A percentile compares a stretch with the other conserved stretches of the same genome.
These are phyloP conservation scores for Colletotrichum acutatum DNA, from an alignment of 2,329 filamentous ascomycete species.

Conservation along the genomic window DNA sequence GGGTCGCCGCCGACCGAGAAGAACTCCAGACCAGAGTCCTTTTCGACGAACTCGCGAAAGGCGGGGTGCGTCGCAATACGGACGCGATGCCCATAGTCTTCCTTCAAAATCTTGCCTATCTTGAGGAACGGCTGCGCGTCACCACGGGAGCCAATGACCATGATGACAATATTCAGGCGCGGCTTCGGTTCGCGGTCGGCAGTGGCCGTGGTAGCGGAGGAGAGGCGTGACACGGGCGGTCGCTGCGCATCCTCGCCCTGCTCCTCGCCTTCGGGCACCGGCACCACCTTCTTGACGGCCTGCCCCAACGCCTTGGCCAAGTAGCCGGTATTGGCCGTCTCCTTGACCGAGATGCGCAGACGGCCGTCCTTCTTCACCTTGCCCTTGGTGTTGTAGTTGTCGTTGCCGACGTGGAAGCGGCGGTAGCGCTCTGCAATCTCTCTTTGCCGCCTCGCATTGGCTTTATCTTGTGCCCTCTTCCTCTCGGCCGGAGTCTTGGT, in stretches of 20 bases:
- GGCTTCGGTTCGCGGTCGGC: slow-evolving; percentile 51
- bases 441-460: slow-evolving; percentile 19
- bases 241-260: slow-evolving; percentile 37
- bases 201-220: slow-evolving; percentile 46
- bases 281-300: slow-evolving; percentile 64
- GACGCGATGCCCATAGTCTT: slow-evolving; percentile 78
- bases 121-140: slow-evolving; percentile 85
- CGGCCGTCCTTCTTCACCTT: slow-evolving; percentile 76
- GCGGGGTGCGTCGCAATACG: slow-evolving; percentile 82
- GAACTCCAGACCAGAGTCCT: slow-evolving; percentile 80
- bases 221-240: slow-evolving; percentile 36
- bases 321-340: slow-evolving; percentile 76
- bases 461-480: neutral
- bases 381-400: slow-evolving; percentile 73
- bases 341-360: slow-evolving; percentile 77
- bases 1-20: slow-evolving; percentile 85
- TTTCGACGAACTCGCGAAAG: slow-evolving; percentile 80
- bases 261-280: slow-evolving; percentile 44
- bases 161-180: slow-evolving; percentile 80
- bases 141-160: slow-evolving; percentile 84
- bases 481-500: slow-evolving; percentile 7
- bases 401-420: slow-evolving; percentile 70
- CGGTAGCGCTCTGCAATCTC: slow-evolving; percentile 52
- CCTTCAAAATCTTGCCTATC: slow-evolving; percentile 77
- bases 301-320: slow-evolving; percentile 78